Evolutionary conservation across 2,329 filamentous ascomycete species (phyloP).

Genomic region (Claviceps monticola): DNA sequence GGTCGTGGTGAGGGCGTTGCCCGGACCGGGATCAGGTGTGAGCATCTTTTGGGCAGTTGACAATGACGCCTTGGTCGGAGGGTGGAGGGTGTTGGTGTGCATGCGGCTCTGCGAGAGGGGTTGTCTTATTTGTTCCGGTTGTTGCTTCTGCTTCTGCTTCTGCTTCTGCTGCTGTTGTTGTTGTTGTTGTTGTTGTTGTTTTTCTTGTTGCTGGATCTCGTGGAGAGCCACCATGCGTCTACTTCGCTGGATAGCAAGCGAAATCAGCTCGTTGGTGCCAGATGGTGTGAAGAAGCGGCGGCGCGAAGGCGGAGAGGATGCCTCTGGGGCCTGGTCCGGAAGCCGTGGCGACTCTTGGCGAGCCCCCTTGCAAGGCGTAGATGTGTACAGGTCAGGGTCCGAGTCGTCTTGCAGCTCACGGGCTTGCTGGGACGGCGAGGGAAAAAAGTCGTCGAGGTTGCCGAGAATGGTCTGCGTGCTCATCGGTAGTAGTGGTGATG

Average conservation of each 20-base stretch:
- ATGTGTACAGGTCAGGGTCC: background rate
- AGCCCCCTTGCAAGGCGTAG: background rate
- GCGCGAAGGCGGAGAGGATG: constrained; percentile 2
- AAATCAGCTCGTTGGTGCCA: constrained; percentile 20
- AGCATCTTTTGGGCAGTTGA: background rate
- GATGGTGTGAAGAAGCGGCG: constrained; percentile 25
- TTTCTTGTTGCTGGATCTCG: constrained; percentile 11
- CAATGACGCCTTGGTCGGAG: background rate
- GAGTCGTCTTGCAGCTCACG: constrained; percentile 34
- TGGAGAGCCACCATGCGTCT: constrained; percentile 20
- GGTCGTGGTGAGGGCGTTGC: background rate
- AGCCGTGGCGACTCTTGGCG: background rate
- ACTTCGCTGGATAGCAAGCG: constrained; percentile 21
- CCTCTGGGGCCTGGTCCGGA: constrained; percentile 1
- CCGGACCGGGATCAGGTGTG: too few species aligned
- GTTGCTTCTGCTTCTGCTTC: constrained; percentile 4
- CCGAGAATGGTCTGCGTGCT: constrained; percentile 41
- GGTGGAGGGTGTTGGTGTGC: background rate
- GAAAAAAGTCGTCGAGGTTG: constrained; percentile 40
- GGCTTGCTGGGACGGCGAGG: constrained; percentile 40
- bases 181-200: background rate
- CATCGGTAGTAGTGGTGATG: constrained; percentile 15
- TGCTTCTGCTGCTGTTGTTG: background rate
- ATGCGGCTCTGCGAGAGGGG: constrained; percentile 9
- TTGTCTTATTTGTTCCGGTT: too few species aligned